Evolutionary conservation across 768 basidiomycete species (phyloP).

Genomic region (Naganishia friedmannii): DNA sequence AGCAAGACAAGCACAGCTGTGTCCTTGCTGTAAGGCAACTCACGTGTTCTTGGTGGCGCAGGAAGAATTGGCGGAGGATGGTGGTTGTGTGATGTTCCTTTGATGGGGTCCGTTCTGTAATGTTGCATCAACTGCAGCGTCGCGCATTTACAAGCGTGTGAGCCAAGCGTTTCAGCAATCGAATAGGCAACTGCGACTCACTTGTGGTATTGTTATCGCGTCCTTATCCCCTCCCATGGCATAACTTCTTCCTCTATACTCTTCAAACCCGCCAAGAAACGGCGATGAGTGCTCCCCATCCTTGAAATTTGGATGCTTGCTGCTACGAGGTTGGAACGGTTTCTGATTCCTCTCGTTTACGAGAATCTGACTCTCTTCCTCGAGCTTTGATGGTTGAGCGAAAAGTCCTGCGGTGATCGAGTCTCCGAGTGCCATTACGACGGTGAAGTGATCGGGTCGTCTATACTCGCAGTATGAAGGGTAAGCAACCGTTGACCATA

Average conservation of each 20-base stretch:
- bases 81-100: background rate
- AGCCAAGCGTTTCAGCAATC: background rate
- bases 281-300: background rate
- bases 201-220: conserved; percentile 39
- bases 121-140: conserved; percentile 4
- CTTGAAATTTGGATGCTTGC: background rate
- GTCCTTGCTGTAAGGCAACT: background rate
- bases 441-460: conserved; percentile 51
- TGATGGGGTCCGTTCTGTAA: conserved; percentile 8
- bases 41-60: conserved; percentile 29
- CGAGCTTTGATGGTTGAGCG: conserved; percentile 34
- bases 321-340: background rate
- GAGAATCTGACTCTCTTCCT: background rate
- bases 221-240: conserved; percentile 37
- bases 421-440: conserved; percentile 51
- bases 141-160: background rate
- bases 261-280: conserved; percentile 29
- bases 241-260: conserved; percentile 39
- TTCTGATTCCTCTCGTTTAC: background rate
- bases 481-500: background rate
- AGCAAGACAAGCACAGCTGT: too few relatives aligned
- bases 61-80: conserved; percentile 26
- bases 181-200: conserved; percentile 10
- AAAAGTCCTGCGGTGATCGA: conserved; percentile 51
- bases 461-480: conserved; percentile 25